Base-by-base conservation (phyloP, 2,329 filamentous ascomycete genomes). In the Aspergillus melleus region DNA sequence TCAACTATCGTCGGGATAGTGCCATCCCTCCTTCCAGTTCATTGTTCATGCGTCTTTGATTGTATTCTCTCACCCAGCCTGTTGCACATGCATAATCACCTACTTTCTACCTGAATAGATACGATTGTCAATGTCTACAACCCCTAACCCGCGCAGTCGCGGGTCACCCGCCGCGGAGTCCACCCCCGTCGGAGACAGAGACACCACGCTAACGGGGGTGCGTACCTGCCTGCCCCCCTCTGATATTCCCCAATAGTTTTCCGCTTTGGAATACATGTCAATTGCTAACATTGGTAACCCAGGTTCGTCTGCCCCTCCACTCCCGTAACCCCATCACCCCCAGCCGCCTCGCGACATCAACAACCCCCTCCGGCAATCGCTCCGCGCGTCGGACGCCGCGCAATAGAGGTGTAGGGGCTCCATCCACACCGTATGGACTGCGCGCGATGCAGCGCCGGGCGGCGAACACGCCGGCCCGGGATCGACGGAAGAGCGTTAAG, bases 371-470 rank as follows among this genome's bases (percentile, higher is more conserved):
- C 16, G 66, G 66, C 24, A 72, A 72, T 54, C 68, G 73, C 20
- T 73, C 72, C 29, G 71, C 67, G 61, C 70, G 74, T 61, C 69
- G 65, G 47, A 78, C 75, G 32, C 75, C 76, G 26, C 69, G 75
- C 42, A 67, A 66, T 22, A 65, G 70, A 56, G 68, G 62, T 36
- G 63, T 55, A 50, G 72, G 65, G 19, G 79, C 78, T 16, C 83
- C 83, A 9, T 80, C 82, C 5, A 86, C 84, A 16, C 84, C 84
- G 0, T 81, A 85, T 75, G 82, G 81, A 26, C 78, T 85, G 58
- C 77, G 81, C 47, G 83, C 83, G 10, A 74, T 84, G 29, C 80
- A 84, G 70, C 80, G 83, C 65, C 81, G 83, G 65, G 81, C 81
- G 12, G 80, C 79, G 5, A 79, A 79, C 62, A 84, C 82, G 2